Evolutionary conservation across 176 grass and related monocot genomes (phyloP), one percentile per base, ranked within the genome.

Genomic region (Luzula sylvatica): DNA sequence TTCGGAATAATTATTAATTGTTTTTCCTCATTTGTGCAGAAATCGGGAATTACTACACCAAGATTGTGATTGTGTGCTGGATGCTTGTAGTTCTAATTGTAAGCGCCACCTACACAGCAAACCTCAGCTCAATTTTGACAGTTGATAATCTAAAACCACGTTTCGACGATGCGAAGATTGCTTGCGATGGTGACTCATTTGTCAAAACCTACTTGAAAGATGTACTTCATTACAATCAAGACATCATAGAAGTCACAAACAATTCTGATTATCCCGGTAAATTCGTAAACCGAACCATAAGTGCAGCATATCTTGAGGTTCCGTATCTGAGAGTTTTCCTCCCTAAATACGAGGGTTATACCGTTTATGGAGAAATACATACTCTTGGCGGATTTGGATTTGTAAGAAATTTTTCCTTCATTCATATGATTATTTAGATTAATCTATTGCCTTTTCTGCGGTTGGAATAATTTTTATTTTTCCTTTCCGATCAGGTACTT

Each of bases 251-350:
- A 15, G 52, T 49, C 11, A 4, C 14, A 3, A 1, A 1, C 46
- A 11, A 3, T 20, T 46, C 25, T 17, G 23, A 29, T 4, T 77
- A 64, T 19, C 3, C 2, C 0, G 8, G 3, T 1, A 48, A 41
- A 2, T 64, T 77, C 23, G 17, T 49, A n/a, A 77, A 51, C 20
- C 38, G 56, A 48, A 50, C 8, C 16, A 77, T 77, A 13, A 69
- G 54, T 11, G 65, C 65, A 4, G 65, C 73, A 2, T 77, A 48
- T 13, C n/a, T 77, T 0, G 49, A 77, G 43, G 56, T 38, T 12
- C 73, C 73, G 13, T 77, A 70, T 12, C 55, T 69, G 3, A 46
- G 65, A 26, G 46, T 56, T 38, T 70, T 77, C 14, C 73, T 77
- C 18, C 63, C 65, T 3, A 46, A 18, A 4, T 4, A 70, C 25